A percentile compares a stretch with the other conserved stretches of the same genome.
Conservation (phyloP, 2,329 filamentous ascomycete species). For the Sphaceloma murrayae region DNA sequence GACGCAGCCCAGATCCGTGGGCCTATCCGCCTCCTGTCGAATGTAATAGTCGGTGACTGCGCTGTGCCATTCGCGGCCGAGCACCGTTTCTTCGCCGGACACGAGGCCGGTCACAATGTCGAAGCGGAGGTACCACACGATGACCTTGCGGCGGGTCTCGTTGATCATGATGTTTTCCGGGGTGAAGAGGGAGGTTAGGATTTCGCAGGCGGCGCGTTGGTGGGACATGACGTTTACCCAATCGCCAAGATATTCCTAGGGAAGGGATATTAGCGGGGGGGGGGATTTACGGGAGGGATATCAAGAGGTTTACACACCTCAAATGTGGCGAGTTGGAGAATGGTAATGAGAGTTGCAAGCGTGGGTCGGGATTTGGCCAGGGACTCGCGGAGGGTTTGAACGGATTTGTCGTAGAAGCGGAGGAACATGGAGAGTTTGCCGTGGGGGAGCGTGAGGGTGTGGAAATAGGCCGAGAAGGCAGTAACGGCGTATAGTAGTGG, state of each 20-base stretch:
- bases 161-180: slow-evolving; percentile 65
- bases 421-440: slow-evolving; percentile 75
- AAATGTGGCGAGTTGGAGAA: slow-evolving; percentile 84
- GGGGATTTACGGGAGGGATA: too few species aligned
- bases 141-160: slow-evolving; percentile 59
- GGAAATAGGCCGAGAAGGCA: slow-evolving; percentile 81
- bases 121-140: slow-evolving; percentile 85
- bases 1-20: slow-evolving; percentile 54
- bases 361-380: slow-evolving; percentile 64
- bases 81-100: slow-evolving; percentile 63
- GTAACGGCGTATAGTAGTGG: slow-evolving; percentile 78
- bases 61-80: slow-evolving; percentile 71
- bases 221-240: slow-evolving; percentile 92
- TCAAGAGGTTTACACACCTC: slow-evolving; percentile 52
- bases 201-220: slow-evolving; percentile 76
- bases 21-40: slow-evolving; percentile 49
- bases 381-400: slow-evolving; percentile 62
- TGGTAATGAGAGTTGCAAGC: slow-evolving; percentile 69
- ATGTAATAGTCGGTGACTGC: slow-evolving; percentile 54
- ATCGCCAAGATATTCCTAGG: slow-evolving; percentile 83
- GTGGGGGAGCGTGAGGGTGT: slow-evolving; percentile 58
- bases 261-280: slow-evolving; percentile 9
- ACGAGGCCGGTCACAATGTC: slow-evolving; percentile 78
- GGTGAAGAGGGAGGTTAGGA: slow-evolving; percentile 68
- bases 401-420: slow-evolving; percentile 80